These are phyloP conservation scores for Xylaria flabelliformis DNA, from an alignment of 495 filamentous ascomycete species.

Conservation along the genomic window DNA sequence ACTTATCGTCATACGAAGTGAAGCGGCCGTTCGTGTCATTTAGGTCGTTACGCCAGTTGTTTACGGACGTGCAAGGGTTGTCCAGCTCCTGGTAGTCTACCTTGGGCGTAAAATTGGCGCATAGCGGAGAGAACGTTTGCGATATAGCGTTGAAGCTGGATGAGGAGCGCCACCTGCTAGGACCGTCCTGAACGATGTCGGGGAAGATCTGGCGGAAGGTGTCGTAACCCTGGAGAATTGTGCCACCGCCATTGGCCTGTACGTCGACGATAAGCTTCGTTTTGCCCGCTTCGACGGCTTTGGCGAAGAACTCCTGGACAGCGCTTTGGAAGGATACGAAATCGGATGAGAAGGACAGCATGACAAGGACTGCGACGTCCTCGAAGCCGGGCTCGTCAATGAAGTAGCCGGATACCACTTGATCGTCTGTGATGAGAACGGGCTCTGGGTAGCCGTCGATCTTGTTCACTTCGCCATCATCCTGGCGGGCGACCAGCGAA, in stretches of 20 bases:
- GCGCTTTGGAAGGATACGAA: constrained; percentile 41
- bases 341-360: constrained; percentile 24
- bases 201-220: constrained; percentile 28
- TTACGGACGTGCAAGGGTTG: not conserved
- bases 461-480: constrained; percentile 30
- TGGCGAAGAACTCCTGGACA: constrained; percentile 42
- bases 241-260: constrained; percentile 55
- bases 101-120: constrained; percentile 21
- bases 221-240: constrained; percentile 40
- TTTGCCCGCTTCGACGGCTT: constrained; percentile 45
- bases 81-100: constrained; percentile 15
- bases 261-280: constrained; percentile 58
- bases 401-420: constrained; percentile 53
- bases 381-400: constrained; percentile 46
- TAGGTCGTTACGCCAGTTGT: constrained; percentile 24
- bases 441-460: constrained; percentile 54
- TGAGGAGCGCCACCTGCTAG: constrained; percentile 16
- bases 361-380: constrained; percentile 45
- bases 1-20: constrained; percentile 59
- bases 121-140: constrained; percentile 6
- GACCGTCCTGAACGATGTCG: constrained; percentile 21
- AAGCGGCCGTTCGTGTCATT: constrained; percentile 50
- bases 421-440: constrained; percentile 44
- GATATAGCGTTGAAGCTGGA: constrained; percentile 19
- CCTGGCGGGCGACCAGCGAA: constrained; percentile 25